These are phyloP conservation scores for Acrodontium crateriforme DNA, from an alignment of 2,329 filamentous ascomycete species.

Conservation along the genomic window DNA sequence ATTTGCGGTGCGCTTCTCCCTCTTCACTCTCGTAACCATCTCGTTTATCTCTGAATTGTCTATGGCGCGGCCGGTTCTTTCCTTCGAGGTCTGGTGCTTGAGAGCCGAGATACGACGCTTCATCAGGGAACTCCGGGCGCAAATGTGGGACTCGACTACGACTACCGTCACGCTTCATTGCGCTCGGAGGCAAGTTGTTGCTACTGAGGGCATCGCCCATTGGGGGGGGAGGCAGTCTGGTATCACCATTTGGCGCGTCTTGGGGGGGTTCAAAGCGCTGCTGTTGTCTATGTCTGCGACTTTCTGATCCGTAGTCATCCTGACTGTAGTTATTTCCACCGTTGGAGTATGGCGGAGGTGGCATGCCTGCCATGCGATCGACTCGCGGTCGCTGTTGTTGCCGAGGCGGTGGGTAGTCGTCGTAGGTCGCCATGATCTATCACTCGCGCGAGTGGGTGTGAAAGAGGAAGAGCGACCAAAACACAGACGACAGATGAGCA, in stretches of 20 bases:
- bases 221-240: slow-evolving; percentile 16
- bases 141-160: slow-evolving; percentile 16
- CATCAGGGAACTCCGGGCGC: slow-evolving; percentile 21
- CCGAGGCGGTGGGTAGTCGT: slow-evolving; percentile 1
- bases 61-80: slow-evolving; percentile 18
- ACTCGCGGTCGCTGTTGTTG: not conserved
- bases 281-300: not conserved
- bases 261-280: not conserved
- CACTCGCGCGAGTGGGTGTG: no score
- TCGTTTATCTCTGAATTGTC: slow-evolving; percentile 20
- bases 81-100: slow-evolving; percentile 20
- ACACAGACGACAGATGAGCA: no score
- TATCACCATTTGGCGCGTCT: not conserved
- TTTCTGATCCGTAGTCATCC: not conserved
- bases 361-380: not conserved
- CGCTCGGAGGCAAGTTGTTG: slow-evolving; percentile 10
- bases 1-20: slow-evolving; percentile 13
- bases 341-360: not conserved
- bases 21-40: slow-evolving; percentile 25
- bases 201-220: slow-evolving; percentile 16
- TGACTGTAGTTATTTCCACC: not conserved
- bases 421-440: no score
- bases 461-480: no score
- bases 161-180: slow-evolving; percentile 20
- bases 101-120: slow-evolving; percentile 19